These are phyloP conservation scores for Metahyphopichia silvanorum DNA, from an alignment of 805 yeast genomes.

Conservation along the genomic window DNA sequence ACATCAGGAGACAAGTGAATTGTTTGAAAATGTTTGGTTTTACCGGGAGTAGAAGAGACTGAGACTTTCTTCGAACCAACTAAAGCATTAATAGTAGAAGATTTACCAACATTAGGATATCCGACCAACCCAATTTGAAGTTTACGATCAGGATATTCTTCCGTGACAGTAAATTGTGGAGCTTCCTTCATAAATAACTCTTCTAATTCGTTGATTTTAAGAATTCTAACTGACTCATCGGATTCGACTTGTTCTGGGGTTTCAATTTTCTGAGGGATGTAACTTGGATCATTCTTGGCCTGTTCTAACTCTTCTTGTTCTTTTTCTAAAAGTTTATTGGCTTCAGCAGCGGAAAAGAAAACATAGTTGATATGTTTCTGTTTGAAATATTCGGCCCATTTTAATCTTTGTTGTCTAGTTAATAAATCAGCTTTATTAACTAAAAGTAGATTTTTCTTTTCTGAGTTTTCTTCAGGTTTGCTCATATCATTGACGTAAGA, in stretches of 20 bases:
- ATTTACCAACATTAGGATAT: constrained; percentile 90
- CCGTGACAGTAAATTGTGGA: constrained; percentile 59
- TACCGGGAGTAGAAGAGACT: constrained; percentile 98
- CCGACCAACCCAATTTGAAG: constrained; percentile 95
- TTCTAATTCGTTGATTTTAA: constrained; percentile 84
- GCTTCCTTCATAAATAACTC: constrained; percentile 71
- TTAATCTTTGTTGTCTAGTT: constrained; percentile 68
- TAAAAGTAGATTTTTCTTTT: constrained; percentile 74
- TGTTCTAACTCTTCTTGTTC: constrained; percentile 46
- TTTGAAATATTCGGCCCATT: constrained; percentile 85
- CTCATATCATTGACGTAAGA: constrained; percentile 70
- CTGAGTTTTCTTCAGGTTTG: constrained; percentile 44
- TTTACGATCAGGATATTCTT: constrained; percentile 56
- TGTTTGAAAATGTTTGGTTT: constrained; percentile 98
- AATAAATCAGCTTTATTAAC: constrained; percentile 94
- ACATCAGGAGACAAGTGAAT: constrained; percentile 80
- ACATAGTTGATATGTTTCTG: constrained; percentile 72
- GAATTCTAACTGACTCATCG: constrained; percentile 53
- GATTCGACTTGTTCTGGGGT: constrained; percentile 18
- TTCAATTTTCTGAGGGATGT: constrained; percentile 7
- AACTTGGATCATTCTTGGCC: constrained; percentile 11
- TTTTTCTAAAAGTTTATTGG: constrained; percentile 70
- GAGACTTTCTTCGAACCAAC: constrained; percentile 98
- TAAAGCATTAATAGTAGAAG: constrained; percentile 96
- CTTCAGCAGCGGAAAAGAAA: constrained; percentile 87